Base-by-base conservation (phyloP, 2,329 filamentous ascomycete genomes). In the Cercospora janseana region DNA sequence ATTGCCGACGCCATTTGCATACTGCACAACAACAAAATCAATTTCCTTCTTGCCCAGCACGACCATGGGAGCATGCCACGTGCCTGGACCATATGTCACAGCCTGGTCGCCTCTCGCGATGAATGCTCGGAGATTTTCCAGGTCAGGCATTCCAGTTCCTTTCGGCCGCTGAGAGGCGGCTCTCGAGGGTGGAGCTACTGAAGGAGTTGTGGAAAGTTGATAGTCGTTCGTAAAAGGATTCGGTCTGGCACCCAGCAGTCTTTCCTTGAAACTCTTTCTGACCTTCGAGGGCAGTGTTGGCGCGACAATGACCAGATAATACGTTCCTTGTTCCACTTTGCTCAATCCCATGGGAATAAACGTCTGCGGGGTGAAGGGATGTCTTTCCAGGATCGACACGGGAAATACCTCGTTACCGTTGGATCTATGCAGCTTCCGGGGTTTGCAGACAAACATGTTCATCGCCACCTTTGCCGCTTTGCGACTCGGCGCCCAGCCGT, bases 11-110 rank as follows among this genome's bases (percentile, higher is more conserved):
- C 87, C 90, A 69, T 94, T 97, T 26, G 84, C 83, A 72, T 87
- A 93, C 73, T 97, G 92, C 59, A 87, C 80, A 2, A 97, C 92
- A 4, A 95, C 80, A 69, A 96, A 97, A 66, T 93, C 88, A 40
- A 96, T 75, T 15, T 83, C 77, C 46, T 75, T 71, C 35, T 72
- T 68, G 1, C 91, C 91, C 41, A 97, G 70, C 12, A 88, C 90
- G 10, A 90, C 87, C 92, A 98, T 97, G 0, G 93, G 93, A 54
- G 92, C 90, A 74, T 98, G 93, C 92, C 85, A 98, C 46, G 90
- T 96, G 4, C 89, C 93, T 1, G 87, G 83, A 1, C 81, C 89
- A 68, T 97, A 98, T 2, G 90, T 96, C 10, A 98, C 88, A 8
- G 89, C 91, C 72, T 95, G 89, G 18, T 79, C 77, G 2, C 82